Base-by-base conservation (phyloP, 441 rosid genomes). In the Sinapis alba region DNA sequence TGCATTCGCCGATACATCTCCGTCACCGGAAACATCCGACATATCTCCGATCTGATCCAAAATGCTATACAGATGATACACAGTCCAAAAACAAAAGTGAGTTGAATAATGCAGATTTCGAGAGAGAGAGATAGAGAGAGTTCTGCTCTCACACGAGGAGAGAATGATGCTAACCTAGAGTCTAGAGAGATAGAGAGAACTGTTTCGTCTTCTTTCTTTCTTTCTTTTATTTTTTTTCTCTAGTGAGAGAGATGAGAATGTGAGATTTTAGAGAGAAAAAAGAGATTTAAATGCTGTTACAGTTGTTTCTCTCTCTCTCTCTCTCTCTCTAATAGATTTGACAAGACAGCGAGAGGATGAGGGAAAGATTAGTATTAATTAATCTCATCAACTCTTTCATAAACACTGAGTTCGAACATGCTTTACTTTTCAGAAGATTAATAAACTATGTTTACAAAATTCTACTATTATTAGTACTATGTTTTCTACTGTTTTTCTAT, bases 1-100 rank as follows among this genome's bases (percentile, higher is more conserved):
- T 21, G 58, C 56, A 65, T 69, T 36, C 51, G 57, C 68, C 68
- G 74, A 64, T 69, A 78, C 51, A 47, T 79, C 84, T 59, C 84
- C 95, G 26, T 90, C 95, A 78, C 90, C 86, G 88, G 84, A 73
- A 84, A 84, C 72, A 74, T 87, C 97, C 84, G 87, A 85, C 97
- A 92, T 30, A 2, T 94, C 61, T 75, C 87, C 84, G 96, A 91
- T 90, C 97, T 85, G 85, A 83, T 76, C 80, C 75, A 73, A 62
- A 73, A 76, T 54, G 72, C 41, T 73, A 9, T 7, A 38, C n/a
- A 45, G 4, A 34, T 51, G 15, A 56, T 51, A 11, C 7, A 18
- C 7, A 18, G 54, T 47, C 50, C 50, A 24, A 45, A 45, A 45
- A 23, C 19, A 32, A 28, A 16, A 1, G 9, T 61, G 26, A 72